Evolutionary conservation across 1,139 yeast genomes (phyloP), one percentile per base, ranked within the genome.

Genomic region (Diutina siamensis): DNA sequence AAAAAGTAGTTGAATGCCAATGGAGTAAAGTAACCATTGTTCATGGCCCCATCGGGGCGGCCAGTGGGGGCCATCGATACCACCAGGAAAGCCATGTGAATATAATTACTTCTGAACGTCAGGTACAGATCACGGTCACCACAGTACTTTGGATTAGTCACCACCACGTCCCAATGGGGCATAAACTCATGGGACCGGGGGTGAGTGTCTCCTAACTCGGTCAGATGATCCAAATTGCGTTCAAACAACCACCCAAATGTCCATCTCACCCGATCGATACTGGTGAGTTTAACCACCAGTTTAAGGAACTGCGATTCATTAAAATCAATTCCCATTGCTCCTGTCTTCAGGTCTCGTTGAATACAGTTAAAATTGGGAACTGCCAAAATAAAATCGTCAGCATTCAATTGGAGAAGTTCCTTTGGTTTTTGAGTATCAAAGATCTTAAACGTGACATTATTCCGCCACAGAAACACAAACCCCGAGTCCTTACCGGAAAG

Each of bases 1-100:
- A 76, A 78, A 65, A 89, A 89, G 53, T 83, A 83, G 12, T 65
- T 62, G 51, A 87, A 67, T 0, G 83, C 72, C 35, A 71, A 62
- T 0, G 97, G 96, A 0, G 95, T 72, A 40, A 89, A 63, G 58
- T 88, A 94, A 15, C 82, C 75, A 1, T 88, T 72, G 61, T 88
- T 89, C 54, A 76, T 78, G 1, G 83, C 58, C 32, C 28, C 28
- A 7, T 38, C 32, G 20, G 32, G 32, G 46, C 62, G 60, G 0
- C 67, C 70, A 3, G 55, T 53, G 1, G 54, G 45, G 0, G 70
- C 59, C 27, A 58, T 61, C 2, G 74, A 68, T 12, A 60, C 60
- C 7, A 71, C 75, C 0, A 69, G 57, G 25, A 71, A 62, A 1
- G 71, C 64, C 67, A 71, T 61, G 50, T 71, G 72, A 18, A 71